Base-by-base conservation (phyloP, 2,329 filamentous ascomycete species). In the Bipolaris zeicola region DNA sequence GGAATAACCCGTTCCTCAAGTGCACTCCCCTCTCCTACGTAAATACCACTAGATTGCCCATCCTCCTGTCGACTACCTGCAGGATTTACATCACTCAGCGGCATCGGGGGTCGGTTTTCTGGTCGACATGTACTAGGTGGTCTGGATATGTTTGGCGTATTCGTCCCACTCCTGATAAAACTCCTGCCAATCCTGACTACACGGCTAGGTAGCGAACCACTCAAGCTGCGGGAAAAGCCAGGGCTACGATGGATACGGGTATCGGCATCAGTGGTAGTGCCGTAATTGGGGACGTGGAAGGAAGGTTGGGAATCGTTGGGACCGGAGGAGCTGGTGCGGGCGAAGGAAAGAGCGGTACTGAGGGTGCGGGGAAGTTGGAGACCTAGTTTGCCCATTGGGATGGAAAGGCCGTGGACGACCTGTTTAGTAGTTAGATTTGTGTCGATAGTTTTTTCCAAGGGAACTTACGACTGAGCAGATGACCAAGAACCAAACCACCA, bases 401-500 rank as follows among this genome's bases (percentile, higher is more conserved):
- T 91, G 47, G 87, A 92, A 1, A 96, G 80, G 6, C 92, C 91
- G 65, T 96, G 92, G 3, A 95, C 88, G 38, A 93, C 78, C 87
- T 87, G 51, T 5, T 6, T 24, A 8, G 31, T 10, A 0, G 11
- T 54, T 64, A 39, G 52, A 37, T 4, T 20, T 18, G 47, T 34
- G 58, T 24, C 6, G 4, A 31, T 31, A 13, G 7, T 11, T 31
- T 13, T 31, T 31, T 4, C 4, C 28, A 4, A 4, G 4, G 26
- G 0, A 7, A 81, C 87, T 82, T 78, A 92, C 89, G 57, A 96
- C 88, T 63, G 90, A 95, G 76, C 90, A 94, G 18, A 95, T 86
- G 7, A 86, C 83, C 49, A 96, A 76, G 68, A 96, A 96, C 92
- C 92, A 96, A 16, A 96, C 88, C 0, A 96, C 85, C 0, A 94